A percentile compares a stretch with the other conserved stretches of the same genome.
Evolutionary conservation across 176 grass and related monocot genomes (phyloP).

Genomic region (Tillandsia fasciculata): DNA sequence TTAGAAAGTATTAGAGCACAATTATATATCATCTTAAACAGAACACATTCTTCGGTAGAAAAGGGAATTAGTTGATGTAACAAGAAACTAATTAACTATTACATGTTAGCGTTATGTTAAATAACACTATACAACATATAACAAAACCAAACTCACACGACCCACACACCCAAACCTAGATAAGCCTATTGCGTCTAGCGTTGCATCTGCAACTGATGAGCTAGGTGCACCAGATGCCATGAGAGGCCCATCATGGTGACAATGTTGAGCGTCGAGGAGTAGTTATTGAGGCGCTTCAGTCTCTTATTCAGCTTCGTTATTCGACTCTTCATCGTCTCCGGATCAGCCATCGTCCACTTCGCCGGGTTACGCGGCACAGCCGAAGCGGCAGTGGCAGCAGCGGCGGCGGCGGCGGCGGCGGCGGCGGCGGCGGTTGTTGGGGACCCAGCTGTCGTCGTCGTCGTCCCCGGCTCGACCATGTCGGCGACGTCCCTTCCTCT

Average conservation of each 20-base stretch:
- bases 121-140: too few species aligned
- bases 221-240: conserved; percentile 81
- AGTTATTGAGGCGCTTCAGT: conserved; percentile 56
- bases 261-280: conserved; percentile 75
- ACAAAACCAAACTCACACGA: too few species aligned
- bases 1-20: too few species aligned
- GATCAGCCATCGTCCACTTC: conserved; percentile 18
- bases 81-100: too few species aligned
- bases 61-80: too few species aligned
- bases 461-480: conserved; percentile 22
- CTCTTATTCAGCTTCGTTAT: conserved; percentile 30
- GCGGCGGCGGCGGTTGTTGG: conserved; percentile 16
- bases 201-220: conserved; percentile 24
- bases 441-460: neutral
- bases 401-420: conserved; percentile 2
- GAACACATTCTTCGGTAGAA: too few species aligned
- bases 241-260: conserved; percentile 55
- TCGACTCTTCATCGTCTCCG: conserved; percentile 29
- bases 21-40: too few species aligned
- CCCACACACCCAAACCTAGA: too few species aligned
- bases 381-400: neutral
- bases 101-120: too few species aligned
- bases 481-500: conserved; percentile 58
- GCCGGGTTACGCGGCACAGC: neutral
- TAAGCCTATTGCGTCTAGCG: neutral